Evolutionary conservation across 768 basidiomycete genomes (phyloP), one percentile per base, ranked within the genome.

Genomic region (Pisolithus orientalis): DNA sequence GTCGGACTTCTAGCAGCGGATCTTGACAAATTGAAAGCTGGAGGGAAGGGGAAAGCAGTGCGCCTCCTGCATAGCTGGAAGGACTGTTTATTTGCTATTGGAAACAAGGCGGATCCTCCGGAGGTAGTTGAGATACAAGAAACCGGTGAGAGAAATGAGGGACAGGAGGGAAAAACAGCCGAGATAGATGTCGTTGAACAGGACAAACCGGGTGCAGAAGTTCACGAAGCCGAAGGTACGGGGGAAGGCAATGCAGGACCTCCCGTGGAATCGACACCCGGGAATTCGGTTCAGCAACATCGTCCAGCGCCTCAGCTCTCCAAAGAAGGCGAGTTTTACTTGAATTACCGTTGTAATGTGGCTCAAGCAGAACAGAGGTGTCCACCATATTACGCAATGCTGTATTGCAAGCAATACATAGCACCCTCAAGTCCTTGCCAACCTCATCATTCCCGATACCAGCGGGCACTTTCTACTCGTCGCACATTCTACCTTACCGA

Each of bases 11-110:
- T 90, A 77, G 86, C 83, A 4, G 67, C 87, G 9, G 62, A 79
- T 16, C 70, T 75, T 43, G 71, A 76, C 48, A 71, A 73, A 43
- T 62, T 89, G 51, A 65, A 70, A 43, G 67, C 69, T n/a, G 71
- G 68, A 21, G 74, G 72, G 49, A 90, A 88, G 59, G 90, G 90
- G 1, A 92, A 92, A 63, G 90, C 87, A 0, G 87, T 90, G 8
- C 72, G 74, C 37, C 70, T 90, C 4, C 56, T 85, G 17, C 90
- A 92, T 59, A 80, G 83, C 2, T 90, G 85, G 82, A 86, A 84
- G 60, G 90, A 92, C 59, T 69, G 75, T 59, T 64, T 91, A 10
- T 92, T 87, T 80, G 77, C 82, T 9, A 75, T 86, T 72, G 90
- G 89, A 27, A 69, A 69, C n/a, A 87, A 82, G 61, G 53, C 57